A percentile compares a stretch with the other conserved stretches of the same genome.
phyloP scores from a whole-genome alignment of 225 moss, liverwort and hornwort genomes.

The Lunularia cruciata region DNA sequence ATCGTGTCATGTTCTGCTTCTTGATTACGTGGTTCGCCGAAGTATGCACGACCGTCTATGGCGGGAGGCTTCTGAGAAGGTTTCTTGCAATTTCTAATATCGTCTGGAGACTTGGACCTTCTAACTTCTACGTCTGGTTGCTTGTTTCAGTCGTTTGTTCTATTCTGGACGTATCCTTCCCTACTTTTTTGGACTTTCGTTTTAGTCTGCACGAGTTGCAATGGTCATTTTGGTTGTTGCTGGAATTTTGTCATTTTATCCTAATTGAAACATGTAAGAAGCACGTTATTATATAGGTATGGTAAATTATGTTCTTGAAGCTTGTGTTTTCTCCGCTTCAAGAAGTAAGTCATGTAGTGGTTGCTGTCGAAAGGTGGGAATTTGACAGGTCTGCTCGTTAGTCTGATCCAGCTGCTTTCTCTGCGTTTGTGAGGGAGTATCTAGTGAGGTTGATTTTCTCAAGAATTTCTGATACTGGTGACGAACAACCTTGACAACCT shows the following conservation, averaged over 20 bases:
- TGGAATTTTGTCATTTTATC: too few species aligned
- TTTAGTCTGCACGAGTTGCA: background rate
- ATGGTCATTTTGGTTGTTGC: background rate
- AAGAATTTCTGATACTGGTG: background rate
- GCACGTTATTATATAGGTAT: too few species aligned
- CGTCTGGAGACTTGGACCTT: background rate
- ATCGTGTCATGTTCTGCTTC: too few species aligned
- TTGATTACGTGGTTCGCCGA: too few species aligned
- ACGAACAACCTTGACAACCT: constrained; percentile 51
- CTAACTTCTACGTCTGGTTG: constrained; percentile 16
- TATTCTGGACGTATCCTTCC: constrained; percentile 99
- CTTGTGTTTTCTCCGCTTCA: too few species aligned
- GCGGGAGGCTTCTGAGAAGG: background rate
- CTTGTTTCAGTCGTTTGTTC: constrained; percentile 85
- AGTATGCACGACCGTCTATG: background rate
- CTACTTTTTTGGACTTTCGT: background rate
- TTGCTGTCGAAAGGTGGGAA: background rate
- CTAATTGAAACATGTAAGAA: too few species aligned
- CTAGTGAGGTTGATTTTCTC: too few species aligned
- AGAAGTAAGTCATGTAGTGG: background rate
- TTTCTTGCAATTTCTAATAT: background rate
- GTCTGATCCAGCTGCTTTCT: background rate
- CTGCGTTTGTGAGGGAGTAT: background rate
- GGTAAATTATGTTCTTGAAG: too few species aligned
- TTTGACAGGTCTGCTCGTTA: background rate